Base-by-base conservation (phyloP, 2,329 filamentous ascomycete genomes). In the Fusarium proliferatum region DNA sequence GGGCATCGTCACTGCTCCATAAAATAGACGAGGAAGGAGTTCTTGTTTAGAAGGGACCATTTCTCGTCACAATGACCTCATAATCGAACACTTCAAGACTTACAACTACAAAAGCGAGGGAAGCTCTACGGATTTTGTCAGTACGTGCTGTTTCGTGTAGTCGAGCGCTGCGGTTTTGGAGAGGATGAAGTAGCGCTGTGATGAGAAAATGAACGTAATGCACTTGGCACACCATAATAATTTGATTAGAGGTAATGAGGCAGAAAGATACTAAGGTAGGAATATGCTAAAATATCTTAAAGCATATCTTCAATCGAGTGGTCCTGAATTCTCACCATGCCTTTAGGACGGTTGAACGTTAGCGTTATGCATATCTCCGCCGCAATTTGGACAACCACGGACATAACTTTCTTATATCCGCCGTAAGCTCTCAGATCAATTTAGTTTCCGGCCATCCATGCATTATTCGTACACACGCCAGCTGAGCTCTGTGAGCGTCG, bases 31-130 rank as follows among this genome's bases (percentile, higher is more conserved):
- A 34, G n/a, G 48, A 13, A 23, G 16, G 16, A 34, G 16, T 8
- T 23, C 16, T 8, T 0, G 2, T 13, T 5, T 34, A 10, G 2
- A 51, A 51, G 30, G 15, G 30, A 23, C 5, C 5, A 13, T 23
- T 52, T n/a, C 30, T 57, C 21, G 38, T 42, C 55, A 38, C 4
- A 0, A 69, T 63, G 66, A 69, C 51, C 57, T 69, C 66, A 69
- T 69, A 46, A n/a, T 5, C 16, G 17, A 10, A n/a, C 6, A 0
- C 13, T 12, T 0, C 15, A 34, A 1, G 5, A 0, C 15, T 19
- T 9, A 5, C 2, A 51, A 34, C 5, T 19, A 3, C 0, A 34
- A 8, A 13, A 51, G 21, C 10, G 3, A 23, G 4, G 1, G 16
- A 34, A 19, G 8, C 10, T 1, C 15, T 23, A 1, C 8, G 15